A percentile compares a stretch with the other conserved stretches of the same genome.
Evolutionary conservation across 2,329 filamentous ascomycete genomes (phyloP).

Genomic region (Trichoderma sp.): DNA sequence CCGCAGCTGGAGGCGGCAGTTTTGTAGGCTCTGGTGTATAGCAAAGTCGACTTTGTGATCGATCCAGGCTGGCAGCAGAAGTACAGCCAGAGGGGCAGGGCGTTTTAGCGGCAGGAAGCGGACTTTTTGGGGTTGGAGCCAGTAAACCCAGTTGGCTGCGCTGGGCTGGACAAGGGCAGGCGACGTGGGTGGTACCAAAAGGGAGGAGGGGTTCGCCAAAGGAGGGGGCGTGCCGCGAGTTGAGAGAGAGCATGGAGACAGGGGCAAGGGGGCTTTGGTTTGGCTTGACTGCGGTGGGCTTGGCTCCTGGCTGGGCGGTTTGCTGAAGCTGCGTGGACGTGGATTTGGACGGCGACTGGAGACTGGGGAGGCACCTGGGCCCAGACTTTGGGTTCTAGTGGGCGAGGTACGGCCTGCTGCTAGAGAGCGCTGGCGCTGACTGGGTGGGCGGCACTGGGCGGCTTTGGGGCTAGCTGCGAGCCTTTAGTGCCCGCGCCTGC

Average conservation of each 20-base stretch:
- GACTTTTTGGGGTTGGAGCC: slow-evolving; percentile 28
- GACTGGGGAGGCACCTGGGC: background rate
- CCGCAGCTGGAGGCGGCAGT: background rate
- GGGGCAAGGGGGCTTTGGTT: slow-evolving; percentile 17
- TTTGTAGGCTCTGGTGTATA: slow-evolving; percentile 3
- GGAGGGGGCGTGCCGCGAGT: slow-evolving; percentile 14
- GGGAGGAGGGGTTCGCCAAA: background rate
- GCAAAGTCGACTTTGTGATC: slow-evolving; percentile 17
- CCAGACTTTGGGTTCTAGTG: slow-evolving; percentile 7
- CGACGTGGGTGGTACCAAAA: slow-evolving; percentile 11
- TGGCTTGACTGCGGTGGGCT: background rate
- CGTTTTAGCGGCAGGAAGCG: slow-evolving; percentile 18
- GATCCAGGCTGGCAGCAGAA: slow-evolving; percentile 19
- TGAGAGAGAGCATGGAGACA: slow-evolving; percentile 1
- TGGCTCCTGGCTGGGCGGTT: background rate
- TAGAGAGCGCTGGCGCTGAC: slow-evolving; percentile 19
- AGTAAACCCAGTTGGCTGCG: slow-evolving; percentile 18
- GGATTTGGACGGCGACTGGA: background rate
- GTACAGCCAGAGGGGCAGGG: slow-evolving; percentile 26
- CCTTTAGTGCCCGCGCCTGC: slow-evolving; percentile 19
- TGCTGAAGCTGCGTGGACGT: background rate
- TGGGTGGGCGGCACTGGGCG: slow-evolving; percentile 19
- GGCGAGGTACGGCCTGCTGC: slow-evolving; percentile 7
- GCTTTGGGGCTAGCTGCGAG: slow-evolving; percentile 14
- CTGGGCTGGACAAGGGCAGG: slow-evolving; percentile 7